A percentile compares a stretch with the other conserved stretches of the same genome.
These are phyloP conservation scores for Microdochium bolleyi DNA, from an alignment of 2,329 filamentous ascomycete species.

Conservation along the genomic window DNA sequence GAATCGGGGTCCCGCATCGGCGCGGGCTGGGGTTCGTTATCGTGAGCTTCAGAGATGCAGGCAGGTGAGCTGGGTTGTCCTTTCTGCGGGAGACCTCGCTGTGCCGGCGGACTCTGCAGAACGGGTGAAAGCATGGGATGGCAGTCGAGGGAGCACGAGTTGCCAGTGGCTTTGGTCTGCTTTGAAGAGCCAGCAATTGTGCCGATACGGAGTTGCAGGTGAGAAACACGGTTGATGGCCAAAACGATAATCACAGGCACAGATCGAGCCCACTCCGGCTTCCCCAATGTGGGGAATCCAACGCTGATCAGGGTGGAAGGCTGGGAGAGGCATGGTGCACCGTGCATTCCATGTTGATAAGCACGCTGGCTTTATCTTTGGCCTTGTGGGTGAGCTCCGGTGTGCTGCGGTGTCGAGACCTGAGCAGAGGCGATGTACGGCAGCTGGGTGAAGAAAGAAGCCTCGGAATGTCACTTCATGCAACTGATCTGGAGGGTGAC, in stretches of 20 bases:
- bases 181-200: neutral
- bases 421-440: too few species aligned
- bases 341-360: neutral
- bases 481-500: too few species aligned
- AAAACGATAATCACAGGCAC: neutral
- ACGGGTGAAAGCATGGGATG: too few species aligned
- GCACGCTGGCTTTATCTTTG: neutral
- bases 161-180: neutral
- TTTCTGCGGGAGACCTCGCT: too few species aligned
- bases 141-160: too few species aligned
- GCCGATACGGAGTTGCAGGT: too few species aligned
- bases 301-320: neutral
- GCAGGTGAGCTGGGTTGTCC: too few species aligned
- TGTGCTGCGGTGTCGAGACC: too few species aligned
- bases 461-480: too few species aligned
- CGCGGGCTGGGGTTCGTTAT: neutral
- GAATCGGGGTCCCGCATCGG: neutral
- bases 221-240: too few species aligned
- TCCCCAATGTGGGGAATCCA: neutral
- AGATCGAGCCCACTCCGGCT: neutral
- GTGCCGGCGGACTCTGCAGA: too few species aligned
- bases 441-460: too few species aligned
- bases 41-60: neutral
- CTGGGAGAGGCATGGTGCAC: neutral
- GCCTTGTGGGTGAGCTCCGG: neutral